A percentile compares a stretch with the other conserved stretches of the same genome.
Conservation (phyloP, 495 filamentous ascomycete genomes). For the Tetracladium marchalianum region DNA sequence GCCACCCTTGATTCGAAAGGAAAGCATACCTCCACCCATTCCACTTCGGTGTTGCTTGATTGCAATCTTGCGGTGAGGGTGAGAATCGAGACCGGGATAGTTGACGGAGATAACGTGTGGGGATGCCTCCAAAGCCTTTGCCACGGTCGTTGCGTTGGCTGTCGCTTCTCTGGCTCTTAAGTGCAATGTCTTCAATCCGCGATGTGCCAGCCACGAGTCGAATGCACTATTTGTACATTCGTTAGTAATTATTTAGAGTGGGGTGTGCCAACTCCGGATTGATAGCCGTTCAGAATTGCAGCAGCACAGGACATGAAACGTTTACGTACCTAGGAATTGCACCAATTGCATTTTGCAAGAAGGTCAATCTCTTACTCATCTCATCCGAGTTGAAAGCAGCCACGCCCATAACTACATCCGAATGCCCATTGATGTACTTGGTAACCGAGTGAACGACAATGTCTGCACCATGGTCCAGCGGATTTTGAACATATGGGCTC, state of each 20-base stretch:
- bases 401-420: slow-evolving; percentile 96
- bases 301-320: too few species aligned
- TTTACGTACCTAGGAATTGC: slow-evolving; percentile 52
- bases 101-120: slow-evolving; percentile 80
- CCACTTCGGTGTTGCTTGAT: slow-evolving; percentile 86
- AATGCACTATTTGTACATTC: slow-evolving; percentile 45
- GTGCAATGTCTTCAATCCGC: slow-evolving; percentile 94
- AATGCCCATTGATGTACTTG: slow-evolving; percentile 98
- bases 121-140: slow-evolving; percentile 66
- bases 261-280: slow-evolving; percentile 17
- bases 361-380: slow-evolving; percentile 66
- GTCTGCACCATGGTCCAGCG: slow-evolving; percentile 88
- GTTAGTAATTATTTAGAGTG: too few species aligned
- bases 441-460: slow-evolving; percentile 99
- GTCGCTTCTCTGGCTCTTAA: slow-evolving; percentile 78
- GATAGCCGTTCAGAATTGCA: too few species aligned
- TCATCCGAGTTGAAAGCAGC: slow-evolving; percentile 87
- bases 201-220: slow-evolving; percentile 98
- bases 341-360: slow-evolving; percentile 96
- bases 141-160: slow-evolving; percentile 70
- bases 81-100: slow-evolving; percentile 84
- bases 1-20: slow-evolving; percentile 91
- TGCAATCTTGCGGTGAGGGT: slow-evolving; percentile 77
- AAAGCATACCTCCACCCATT: slow-evolving; percentile 95
- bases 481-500: slow-evolving; percentile 92